Conservation (phyloP, 345 rosid genomes). For the Gynandropsis gynandra region DNA sequence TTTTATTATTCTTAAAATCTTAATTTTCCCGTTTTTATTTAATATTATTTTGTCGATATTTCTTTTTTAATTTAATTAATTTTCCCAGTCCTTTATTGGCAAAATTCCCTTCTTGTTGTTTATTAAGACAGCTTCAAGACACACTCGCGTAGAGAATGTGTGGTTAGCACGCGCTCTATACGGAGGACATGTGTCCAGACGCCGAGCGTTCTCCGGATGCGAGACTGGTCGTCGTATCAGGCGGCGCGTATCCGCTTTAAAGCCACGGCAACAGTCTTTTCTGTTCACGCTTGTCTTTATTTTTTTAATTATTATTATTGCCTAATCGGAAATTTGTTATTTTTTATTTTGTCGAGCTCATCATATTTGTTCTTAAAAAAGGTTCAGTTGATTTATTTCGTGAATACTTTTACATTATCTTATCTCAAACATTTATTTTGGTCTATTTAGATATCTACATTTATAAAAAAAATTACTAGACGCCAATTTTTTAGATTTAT, state of each 20-base stretch:
- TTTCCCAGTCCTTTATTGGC: conserved; percentile 27
- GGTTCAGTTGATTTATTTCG: not conserved
- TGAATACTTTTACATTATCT: not conserved
- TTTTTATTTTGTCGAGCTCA: not conserved
- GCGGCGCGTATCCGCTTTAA: conserved; percentile 21
- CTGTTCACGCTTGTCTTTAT: conserved; percentile 16
- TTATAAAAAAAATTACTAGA: too few relatives aligned
- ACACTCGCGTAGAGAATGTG: not conserved
- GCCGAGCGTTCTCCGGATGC: not conserved
- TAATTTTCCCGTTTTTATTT: conserved; percentile 8
- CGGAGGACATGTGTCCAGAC: not conserved
- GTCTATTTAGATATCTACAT: too few relatives aligned
- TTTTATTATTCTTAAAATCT: not conserved
- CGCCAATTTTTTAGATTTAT: too few relatives aligned
- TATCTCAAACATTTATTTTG: too few relatives aligned
- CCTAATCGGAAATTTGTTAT: conserved; percentile 7
- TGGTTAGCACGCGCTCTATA: conserved; percentile 4
- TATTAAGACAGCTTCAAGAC: conserved; percentile 14
- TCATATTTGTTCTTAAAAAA: not conserved
- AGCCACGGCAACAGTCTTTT: conserved; percentile 1
- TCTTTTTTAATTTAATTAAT: conserved; percentile 16
- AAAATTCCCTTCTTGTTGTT: conserved; percentile 26
- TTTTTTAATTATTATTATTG: conserved; percentile 2
- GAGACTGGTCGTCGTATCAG: conserved; percentile 9
- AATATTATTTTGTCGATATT: not conserved